A percentile compares a stretch with the other conserved stretches of the same genome.
Conservation (phyloP, 495 filamentous ascomycete species). For the Tuber brumale region DNA sequence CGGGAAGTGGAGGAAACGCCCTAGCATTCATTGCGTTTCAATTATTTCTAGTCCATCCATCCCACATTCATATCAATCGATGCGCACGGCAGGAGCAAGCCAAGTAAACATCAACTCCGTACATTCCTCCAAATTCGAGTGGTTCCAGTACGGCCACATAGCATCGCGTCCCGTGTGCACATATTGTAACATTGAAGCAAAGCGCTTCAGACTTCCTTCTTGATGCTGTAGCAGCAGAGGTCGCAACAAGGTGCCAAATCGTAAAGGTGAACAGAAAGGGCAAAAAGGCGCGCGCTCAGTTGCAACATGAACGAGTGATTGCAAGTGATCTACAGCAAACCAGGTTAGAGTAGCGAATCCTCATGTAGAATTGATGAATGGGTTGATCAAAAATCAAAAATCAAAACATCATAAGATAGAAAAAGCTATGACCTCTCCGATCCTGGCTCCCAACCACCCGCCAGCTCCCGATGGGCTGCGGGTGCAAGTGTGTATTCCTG, state of each 20-base stretch:
- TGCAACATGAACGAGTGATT: conserved; percentile 1
- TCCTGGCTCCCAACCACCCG: neutral
- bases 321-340: neutral
- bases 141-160: neutral
- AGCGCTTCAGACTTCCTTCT: neutral
- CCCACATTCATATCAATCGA: neutral
- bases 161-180: neutral
- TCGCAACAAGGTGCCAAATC: neutral
- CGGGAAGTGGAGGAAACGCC: neutral
- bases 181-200: neutral
- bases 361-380: neutral
- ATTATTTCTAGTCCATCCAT: neutral
- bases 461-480: neutral
- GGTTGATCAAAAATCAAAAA: neutral
- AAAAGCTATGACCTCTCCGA: conserved; percentile 1
- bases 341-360: neutral
- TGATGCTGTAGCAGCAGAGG: neutral
- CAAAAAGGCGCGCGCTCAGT: neutral
- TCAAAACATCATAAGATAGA: neutral
- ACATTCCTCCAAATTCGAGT: neutral
- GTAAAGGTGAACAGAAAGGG: neutral
- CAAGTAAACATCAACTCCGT: neutral
- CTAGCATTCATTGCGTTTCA: neutral
- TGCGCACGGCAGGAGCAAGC: neutral
- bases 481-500: neutral